Evolutionary conservation across 805 yeast genomes (phyloP), one percentile per base, ranked within the genome.

Genomic region (Ogataea polymorpha): DNA sequence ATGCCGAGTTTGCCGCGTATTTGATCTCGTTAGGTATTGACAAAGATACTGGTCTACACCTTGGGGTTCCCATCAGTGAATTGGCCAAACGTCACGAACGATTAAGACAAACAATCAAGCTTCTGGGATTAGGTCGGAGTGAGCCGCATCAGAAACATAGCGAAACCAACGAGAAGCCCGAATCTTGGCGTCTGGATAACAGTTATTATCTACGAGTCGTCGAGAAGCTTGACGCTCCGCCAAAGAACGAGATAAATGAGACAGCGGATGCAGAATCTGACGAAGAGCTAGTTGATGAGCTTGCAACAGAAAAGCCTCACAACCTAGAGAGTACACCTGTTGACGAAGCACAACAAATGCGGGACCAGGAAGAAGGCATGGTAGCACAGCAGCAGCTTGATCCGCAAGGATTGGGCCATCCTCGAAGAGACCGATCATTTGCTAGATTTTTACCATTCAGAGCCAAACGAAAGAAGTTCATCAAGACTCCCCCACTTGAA

Each of bases 1-100:
- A 53, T 33, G 42, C 48, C 2, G 62, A 57, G 36, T 49, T 45
- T 23, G 48, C 46, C 6, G 48, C 49, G 1, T 35, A 49, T 23
- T 26, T 50, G 28, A 28, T 38, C 24, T 35, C 42, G 13, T n/a
- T 43, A 30, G 52, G 47, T 10, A 33, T 42, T 16, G 41, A 45
- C 23, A 39, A 36, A 12, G 45, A 37, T 6, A 26, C 33, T 14
- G 32, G 30, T 9, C 32, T 39, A 23, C 31, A 41, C 15, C 14
- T 41, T 17, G 43, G 48, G 21, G 28, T 44, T 13, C 46, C 42
- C 9, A 10, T 38, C 26, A 24, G 26, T 31, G 36, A 39, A 9
- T 17, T 37, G 14, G 21, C 32, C 4, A 37, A 35, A 5, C 18
- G 39, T 5, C 45, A 66, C 58, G 47, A 66, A 59, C 30, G 67